Percentiles rank a stretch among this genome's conserved stretches.
phyloP scores from a whole-genome alignment of 345 rosid genomes.

The Syzygium aqueum region DNA sequence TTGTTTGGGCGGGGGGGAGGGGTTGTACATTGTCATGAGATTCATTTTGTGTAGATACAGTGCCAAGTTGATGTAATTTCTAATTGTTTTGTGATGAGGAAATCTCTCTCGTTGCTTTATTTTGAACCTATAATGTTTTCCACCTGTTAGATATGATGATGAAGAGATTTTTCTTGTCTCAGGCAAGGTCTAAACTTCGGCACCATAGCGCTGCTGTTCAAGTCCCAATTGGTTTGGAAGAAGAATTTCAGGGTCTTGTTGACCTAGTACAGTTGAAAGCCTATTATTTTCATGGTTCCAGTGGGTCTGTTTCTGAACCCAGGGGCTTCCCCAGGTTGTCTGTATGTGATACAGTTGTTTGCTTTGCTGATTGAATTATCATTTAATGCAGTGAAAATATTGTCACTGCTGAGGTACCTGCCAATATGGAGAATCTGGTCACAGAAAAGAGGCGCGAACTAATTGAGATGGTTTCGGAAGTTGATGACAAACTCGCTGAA shows the following conservation, averaged over 20 bases:
- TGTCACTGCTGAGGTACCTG: constrained; percentile 65
- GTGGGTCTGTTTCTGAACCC: constrained; percentile 50
- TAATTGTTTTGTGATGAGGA: neutral
- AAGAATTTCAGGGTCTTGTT: constrained; percentile 75
- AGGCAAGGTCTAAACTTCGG: constrained; percentile 93
- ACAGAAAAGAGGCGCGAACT: constrained; percentile 84
- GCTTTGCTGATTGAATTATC: neutral
- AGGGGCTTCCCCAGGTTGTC: neutral
- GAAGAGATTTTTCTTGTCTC: neutral
- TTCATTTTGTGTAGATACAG: neutral
- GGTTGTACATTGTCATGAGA: neutral
- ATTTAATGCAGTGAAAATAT: constrained; percentile 66
- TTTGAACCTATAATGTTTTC: neutral
- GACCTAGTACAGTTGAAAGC: constrained; percentile 79
- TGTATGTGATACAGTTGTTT: neutral
- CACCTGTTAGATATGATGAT: neutral
- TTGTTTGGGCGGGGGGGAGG: fast-evolving
- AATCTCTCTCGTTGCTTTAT: neutral
- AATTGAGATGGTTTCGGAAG: constrained; percentile 88
- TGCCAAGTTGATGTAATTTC: neutral
- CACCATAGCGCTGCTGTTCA: constrained; percentile 98
- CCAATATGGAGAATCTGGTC: constrained; percentile 64
- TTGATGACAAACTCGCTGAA: constrained; percentile 91
- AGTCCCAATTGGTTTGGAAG: constrained; percentile 95
- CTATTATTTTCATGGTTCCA: constrained; percentile 68